phyloP scores from a whole-genome alignment of 768 basidiomycete genomes.

The Mrakia frigida region DNA sequence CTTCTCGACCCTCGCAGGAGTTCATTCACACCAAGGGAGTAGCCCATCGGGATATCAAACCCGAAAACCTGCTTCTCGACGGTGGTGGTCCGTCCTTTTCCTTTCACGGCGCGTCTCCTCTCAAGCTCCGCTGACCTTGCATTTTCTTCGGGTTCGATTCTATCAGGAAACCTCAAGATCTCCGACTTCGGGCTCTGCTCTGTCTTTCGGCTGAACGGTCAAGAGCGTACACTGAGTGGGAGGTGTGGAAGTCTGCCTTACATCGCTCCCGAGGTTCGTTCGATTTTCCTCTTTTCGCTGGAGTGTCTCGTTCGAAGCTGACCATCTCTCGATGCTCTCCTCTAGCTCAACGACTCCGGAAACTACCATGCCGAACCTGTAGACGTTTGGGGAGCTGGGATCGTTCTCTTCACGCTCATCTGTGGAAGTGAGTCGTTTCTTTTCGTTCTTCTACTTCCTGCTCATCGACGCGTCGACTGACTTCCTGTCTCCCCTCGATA shows the following conservation, averaged over 20 bases:
- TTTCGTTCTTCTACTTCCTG: not conserved
- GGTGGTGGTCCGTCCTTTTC: slow-evolving; percentile 53
- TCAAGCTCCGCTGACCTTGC: not conserved
- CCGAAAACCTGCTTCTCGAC: slow-evolving; percentile 87
- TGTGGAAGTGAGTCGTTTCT: slow-evolving; percentile 62
- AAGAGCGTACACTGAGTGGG: slow-evolving; percentile 68
- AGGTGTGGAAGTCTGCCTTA: slow-evolving; percentile 90
- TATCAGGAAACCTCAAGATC: slow-evolving; percentile 62
- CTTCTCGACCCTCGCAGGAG: slow-evolving; percentile 48
- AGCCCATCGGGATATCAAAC: slow-evolving; percentile 94
- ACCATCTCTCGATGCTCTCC: not conserved
- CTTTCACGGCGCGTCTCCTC: not conserved
- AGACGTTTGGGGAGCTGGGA: slow-evolving; percentile 92
- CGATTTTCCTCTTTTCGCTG: not conserved
- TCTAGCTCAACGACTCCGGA: slow-evolving; percentile 59
- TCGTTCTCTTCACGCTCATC: slow-evolving; percentile 85
- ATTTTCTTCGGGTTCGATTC: not conserved
- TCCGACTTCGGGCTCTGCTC: slow-evolving; percentile 92
- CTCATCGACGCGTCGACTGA: not conserved
- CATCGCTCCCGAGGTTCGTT: slow-evolving; percentile 80
- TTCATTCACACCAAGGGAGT: slow-evolving; percentile 86
- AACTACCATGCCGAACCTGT: slow-evolving; percentile 87
- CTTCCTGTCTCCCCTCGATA: slow-evolving; percentile 1
- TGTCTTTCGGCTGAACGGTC: slow-evolving; percentile 82
- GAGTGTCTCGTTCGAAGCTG: too few relatives aligned